phyloP scores from a whole-genome alignment of 2,329 filamentous ascomycete genomes.

The Microsporum canis region DNA sequence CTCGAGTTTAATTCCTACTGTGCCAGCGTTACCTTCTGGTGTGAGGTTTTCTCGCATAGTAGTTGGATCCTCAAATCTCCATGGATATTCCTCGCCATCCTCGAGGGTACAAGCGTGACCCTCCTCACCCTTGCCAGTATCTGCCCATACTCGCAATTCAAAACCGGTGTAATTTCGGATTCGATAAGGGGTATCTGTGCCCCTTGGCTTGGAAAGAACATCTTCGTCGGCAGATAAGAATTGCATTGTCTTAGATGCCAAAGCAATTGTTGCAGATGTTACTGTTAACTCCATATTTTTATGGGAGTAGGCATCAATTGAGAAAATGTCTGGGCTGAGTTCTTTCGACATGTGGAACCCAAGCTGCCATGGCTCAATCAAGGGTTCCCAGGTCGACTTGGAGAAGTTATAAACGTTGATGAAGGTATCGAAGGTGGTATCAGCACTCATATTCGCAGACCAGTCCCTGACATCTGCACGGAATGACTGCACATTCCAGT shows the following conservation, averaged over 20 bases:
- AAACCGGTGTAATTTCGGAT: slow-evolving; percentile 96
- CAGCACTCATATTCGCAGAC: slow-evolving; percentile 76
- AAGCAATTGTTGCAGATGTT: slow-evolving; percentile 83
- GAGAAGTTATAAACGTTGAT: slow-evolving; percentile 98
- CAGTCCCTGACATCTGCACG: slow-evolving; percentile 77
- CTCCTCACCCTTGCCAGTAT: slow-evolving; percentile 57
- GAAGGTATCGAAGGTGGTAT: slow-evolving; percentile 85
- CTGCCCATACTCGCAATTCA: slow-evolving; percentile 71
- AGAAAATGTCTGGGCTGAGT: slow-evolving; percentile 60
- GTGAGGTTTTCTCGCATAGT: slow-evolving; percentile 90
- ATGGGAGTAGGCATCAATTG: slow-evolving; percentile 75
- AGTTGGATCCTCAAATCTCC: slow-evolving; percentile 94
- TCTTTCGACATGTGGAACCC: slow-evolving; percentile 79
- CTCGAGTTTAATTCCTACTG: slow-evolving; percentile 74
- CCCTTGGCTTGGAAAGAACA: slow-evolving; percentile 82
- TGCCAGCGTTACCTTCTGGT: slow-evolving; percentile 66
- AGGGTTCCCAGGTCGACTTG: slow-evolving; percentile 94
- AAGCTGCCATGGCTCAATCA: slow-evolving; percentile 94
- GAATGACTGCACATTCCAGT: slow-evolving; percentile 87
- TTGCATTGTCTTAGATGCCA: slow-evolving; percentile 84
- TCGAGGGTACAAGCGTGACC: slow-evolving; percentile 60
- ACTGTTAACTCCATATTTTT: slow-evolving; percentile 86
- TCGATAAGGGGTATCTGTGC: slow-evolving; percentile 81
- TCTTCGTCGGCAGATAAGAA: slow-evolving; percentile 84
- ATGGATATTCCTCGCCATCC: slow-evolving; percentile 84